Evolutionary conservation across 345 rosid species (phyloP).

Genomic region (Lagerstroemia speciosa): DNA sequence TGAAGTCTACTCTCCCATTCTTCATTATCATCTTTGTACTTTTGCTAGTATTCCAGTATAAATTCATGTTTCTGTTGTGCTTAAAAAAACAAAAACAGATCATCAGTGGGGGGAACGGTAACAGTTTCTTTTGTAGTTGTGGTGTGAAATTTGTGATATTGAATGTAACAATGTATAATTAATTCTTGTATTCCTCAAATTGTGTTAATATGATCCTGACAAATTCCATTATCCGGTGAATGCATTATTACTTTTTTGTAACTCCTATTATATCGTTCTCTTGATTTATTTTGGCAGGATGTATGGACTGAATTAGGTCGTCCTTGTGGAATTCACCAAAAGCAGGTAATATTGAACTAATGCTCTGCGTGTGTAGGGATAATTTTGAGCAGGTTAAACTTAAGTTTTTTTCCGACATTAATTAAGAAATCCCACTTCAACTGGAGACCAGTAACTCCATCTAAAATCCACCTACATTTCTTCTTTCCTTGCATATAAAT

Average conservation of each 20-base stretch:
- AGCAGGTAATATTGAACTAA: constrained; percentile 48
- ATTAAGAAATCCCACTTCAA: neutral
- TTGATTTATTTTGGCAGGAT: constrained; percentile 47
- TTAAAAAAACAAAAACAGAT: neutral
- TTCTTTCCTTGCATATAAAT: neutral
- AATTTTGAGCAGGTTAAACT: neutral
- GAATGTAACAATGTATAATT: neutral
- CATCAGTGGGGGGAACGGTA: no score
- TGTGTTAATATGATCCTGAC: constrained; percentile 13
- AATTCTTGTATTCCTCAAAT: neutral
- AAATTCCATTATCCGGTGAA: constrained; percentile 4
- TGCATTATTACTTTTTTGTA: neutral
- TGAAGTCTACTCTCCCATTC: neutral
- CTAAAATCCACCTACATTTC: neutral
- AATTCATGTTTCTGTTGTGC: neutral
- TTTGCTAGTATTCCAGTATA: neutral
- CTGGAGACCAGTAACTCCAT: neutral
- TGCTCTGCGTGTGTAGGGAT: neutral
- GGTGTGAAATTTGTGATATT: neutral
- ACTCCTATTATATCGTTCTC: neutral
- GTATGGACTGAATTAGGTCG: constrained; percentile 97
- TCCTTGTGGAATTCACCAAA: constrained; percentile 95
- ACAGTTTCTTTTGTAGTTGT: neutral
- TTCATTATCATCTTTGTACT: neutral
- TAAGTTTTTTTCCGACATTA: neutral